phyloP scores from a whole-genome alignment of 176 grass and related monocot species.

The Oryza nivara region DNA sequence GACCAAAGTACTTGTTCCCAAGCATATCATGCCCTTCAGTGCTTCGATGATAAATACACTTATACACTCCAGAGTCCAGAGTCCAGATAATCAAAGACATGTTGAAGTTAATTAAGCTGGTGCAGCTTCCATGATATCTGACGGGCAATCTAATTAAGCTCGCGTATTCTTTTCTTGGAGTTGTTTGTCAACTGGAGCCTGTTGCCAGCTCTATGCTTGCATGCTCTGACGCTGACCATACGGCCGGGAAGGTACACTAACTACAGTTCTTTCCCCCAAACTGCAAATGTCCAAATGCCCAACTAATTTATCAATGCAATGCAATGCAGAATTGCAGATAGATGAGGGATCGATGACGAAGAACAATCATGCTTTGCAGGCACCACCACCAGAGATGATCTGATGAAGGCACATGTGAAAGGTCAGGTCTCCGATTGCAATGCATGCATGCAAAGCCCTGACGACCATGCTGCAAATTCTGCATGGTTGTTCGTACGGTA shows the following conservation, averaged over 20 bases:
- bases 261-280: background rate
- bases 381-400: conserved; percentile 4
- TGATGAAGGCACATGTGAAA: conserved; percentile 18
- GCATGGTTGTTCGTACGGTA: background rate
- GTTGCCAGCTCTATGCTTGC: background rate
- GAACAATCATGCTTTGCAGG: background rate
- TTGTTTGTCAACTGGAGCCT: background rate
- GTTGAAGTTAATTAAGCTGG: background rate
- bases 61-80: background rate
- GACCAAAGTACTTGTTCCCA: background rate
- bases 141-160: background rate
- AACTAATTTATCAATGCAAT: conserved; percentile 39
- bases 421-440: conserved; percentile 12
- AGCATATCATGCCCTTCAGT: background rate
- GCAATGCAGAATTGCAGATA: background rate
- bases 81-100: background rate
- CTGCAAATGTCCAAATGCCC: conserved; percentile 17
- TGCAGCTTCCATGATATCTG: background rate
- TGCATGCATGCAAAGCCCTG: background rate
- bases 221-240: background rate
- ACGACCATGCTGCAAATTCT: background rate
- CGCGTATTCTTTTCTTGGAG: background rate
- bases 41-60: background rate
- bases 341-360: background rate
- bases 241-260: background rate